Evolutionary conservation across 768 basidiomycete genomes (phyloP), one percentile per base, ranked within the genome.

Genomic region (Hygrophoropsis aurantiaca): DNA sequence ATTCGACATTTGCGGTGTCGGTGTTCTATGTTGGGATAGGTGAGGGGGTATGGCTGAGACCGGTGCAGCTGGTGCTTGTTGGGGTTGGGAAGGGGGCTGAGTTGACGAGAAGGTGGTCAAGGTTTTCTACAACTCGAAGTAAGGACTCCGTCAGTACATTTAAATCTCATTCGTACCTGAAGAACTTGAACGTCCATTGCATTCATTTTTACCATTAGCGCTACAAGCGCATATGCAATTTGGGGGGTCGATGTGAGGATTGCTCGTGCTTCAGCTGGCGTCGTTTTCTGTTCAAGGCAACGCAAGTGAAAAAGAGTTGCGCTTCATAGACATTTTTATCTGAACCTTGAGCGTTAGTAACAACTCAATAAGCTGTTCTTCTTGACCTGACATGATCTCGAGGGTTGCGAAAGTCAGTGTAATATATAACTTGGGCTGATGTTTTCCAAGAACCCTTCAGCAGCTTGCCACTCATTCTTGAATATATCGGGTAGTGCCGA

Each of bases 161-260:
- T 26, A 34, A 27, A 32, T 1, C 32, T 11, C 5, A 57, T n/a
- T n/a, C 70, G 33, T 49, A 87, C 87, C 72, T 88, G 85, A 53
- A 89, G 80, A 6, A 88, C 85, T 37, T 88, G 82, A 40, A 86
- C 73, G 41, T 88, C 81, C 30, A 90, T 74, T 0, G 84, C 85
- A 46, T 84, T 82, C 68, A 90, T 80, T 46, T 79, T 80, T 18
- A 88, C 86, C 86, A 90, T 87, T 30, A 89, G 77, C 0, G 77
- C 76, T 48, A 90, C 85, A 0, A 90, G 70, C 2, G 84, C 85
- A 62, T 87, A 89, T 0, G 87, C 81, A 46, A 90, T 87, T 43
- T 82, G 81, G 0, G 87, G 87, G 51, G 87, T 85, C 13, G 74
- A 73, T 53, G 85, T 84, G 35, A 90, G 72, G 56, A 90, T 86